These are phyloP conservation scores for Micromonas pusilla DNA, from an alignment of 139 green algal species.

Conservation along the genomic window DNA sequence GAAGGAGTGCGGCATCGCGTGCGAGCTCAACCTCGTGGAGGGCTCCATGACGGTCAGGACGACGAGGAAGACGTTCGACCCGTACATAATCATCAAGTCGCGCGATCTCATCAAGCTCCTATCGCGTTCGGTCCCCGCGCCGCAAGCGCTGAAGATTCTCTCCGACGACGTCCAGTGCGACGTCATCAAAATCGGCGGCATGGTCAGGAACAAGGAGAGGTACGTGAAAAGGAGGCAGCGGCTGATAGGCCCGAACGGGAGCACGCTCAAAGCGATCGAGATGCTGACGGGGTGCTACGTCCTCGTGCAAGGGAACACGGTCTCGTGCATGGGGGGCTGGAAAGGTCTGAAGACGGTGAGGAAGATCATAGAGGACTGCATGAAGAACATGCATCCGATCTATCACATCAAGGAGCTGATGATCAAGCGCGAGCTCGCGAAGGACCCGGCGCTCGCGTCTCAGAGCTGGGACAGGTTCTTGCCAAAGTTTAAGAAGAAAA, in stretches of 20 bases:
- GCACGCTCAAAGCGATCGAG: conserved; percentile 96
- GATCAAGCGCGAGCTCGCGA: conserved; percentile 97
- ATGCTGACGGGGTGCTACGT: conserved; percentile 96
- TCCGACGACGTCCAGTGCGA: conserved; percentile 91
- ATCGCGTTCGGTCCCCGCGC: conserved; percentile 80
- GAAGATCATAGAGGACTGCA: conserved; percentile 96
- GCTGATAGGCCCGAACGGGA: conserved; percentile 90
- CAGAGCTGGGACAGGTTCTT: conserved; percentile 98
- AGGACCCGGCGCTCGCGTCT: conserved; percentile 73
- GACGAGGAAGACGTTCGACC: conserved; percentile 97
- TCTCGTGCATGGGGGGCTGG: conserved; percentile 87
- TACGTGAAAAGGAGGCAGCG: conserved; percentile 96
- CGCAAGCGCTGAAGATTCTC: conserved; percentile 86
- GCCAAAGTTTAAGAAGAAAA: conserved; percentile 99
- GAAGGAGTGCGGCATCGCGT: conserved; percentile 72
- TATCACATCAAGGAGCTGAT: conserved; percentile 98
- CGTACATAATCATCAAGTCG: conserved; percentile 96
- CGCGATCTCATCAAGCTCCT: conserved; percentile 98
- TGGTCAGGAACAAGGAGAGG: conserved; percentile 83
- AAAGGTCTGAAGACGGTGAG: conserved; percentile 85
- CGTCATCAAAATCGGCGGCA: conserved; percentile 95
- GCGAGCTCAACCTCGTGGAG: conserved; percentile 96
- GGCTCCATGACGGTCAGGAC: conserved; percentile 94
- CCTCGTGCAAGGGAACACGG: conserved; percentile 90
- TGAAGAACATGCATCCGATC: conserved; percentile 97